phyloP scores from a whole-genome alignment of 441 rosid genomes.

The Euphorbia schlechtendalii region DNA sequence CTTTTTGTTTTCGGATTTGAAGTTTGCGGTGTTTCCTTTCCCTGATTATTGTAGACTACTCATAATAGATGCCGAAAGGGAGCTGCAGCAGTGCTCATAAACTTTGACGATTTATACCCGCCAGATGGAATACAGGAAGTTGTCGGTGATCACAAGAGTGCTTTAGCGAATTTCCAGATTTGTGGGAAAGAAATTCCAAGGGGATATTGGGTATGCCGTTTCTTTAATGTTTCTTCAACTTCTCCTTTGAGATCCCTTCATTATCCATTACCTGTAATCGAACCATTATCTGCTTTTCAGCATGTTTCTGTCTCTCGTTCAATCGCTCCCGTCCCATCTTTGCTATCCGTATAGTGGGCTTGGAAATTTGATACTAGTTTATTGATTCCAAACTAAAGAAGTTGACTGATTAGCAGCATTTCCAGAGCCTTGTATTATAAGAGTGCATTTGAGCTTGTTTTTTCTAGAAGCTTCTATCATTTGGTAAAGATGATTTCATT shows the following conservation, averaged over 20 bases:
- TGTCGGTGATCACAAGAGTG: slow-evolving; percentile 31
- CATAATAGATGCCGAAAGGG: slow-evolving; percentile 88
- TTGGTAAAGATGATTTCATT: too few relatives aligned
- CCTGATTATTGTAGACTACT: slow-evolving; percentile 24
- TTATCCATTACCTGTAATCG: too few relatives aligned
- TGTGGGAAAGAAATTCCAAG: slow-evolving; percentile 97
- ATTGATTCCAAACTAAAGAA: not conserved
- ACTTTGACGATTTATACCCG: slow-evolving; percentile 70
- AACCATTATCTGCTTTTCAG: not conserved
- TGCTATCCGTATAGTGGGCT: not conserved
- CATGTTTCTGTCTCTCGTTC: not conserved
- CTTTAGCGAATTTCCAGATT: slow-evolving; percentile 56
- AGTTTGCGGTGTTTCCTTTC: slow-evolving; percentile 26
- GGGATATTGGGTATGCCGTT: slow-evolving; percentile 77
- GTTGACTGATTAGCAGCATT: too few relatives aligned
- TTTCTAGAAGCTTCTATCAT: too few relatives aligned
- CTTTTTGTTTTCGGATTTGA: too few relatives aligned
- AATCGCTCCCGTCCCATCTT: not conserved
- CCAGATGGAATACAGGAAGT: slow-evolving; percentile 36
- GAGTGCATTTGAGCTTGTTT: not conserved
- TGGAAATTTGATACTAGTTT: not conserved
- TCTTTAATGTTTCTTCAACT: not conserved
- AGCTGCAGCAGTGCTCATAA: slow-evolving; percentile 75
- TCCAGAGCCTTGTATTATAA: not conserved
- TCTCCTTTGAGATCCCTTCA: too few relatives aligned